Conservation (phyloP, 495 filamentous ascomycete genomes). For the Podospora bellae-mahoneyi region DNA sequence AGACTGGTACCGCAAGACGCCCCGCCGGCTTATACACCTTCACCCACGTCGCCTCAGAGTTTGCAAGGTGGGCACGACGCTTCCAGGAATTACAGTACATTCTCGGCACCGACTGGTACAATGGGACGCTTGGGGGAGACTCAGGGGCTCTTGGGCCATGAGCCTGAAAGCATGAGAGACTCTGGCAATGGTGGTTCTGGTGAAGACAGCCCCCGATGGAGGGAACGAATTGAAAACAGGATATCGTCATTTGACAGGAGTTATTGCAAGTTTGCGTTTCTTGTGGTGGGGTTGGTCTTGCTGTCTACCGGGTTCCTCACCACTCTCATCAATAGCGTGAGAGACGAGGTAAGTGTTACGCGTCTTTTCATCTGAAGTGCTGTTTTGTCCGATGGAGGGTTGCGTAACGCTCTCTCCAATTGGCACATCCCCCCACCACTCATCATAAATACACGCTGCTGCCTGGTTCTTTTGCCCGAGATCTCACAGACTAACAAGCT, state of each 20-base stretch:
- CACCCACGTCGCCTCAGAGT: conserved; percentile 30
- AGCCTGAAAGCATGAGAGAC: conserved; percentile 44
- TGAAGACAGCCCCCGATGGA: conserved; percentile 24
- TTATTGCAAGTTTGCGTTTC: conserved; percentile 23
- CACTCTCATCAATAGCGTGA: conserved; percentile 19
- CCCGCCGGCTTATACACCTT: conserved; percentile 47
- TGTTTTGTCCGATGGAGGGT: neutral
- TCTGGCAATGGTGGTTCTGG: neutral
- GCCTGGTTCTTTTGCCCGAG: neutral
- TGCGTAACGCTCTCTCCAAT: neutral
- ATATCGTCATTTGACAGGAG: conserved; percentile 25
- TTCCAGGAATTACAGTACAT: conserved; percentile 41
- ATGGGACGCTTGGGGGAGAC: conserved; percentile 43
- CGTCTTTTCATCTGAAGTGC: conserved; percentile 10
- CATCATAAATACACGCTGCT: neutral
- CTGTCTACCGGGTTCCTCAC: conserved; percentile 31
- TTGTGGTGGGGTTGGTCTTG: conserved; percentile 31
- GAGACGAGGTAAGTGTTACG: conserved; percentile 28
- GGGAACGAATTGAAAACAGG: conserved; percentile 30
- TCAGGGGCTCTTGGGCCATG: conserved; percentile 33
- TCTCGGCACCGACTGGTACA: conserved; percentile 22
- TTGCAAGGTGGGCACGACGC: conserved; percentile 8
- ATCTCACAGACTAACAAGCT: neutral
- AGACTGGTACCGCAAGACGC: conserved; percentile 40
- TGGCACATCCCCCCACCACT: neutral